Conservation (phyloP, 306 rosid genomes). For the Cucurbita argyrosperma region DNA sequence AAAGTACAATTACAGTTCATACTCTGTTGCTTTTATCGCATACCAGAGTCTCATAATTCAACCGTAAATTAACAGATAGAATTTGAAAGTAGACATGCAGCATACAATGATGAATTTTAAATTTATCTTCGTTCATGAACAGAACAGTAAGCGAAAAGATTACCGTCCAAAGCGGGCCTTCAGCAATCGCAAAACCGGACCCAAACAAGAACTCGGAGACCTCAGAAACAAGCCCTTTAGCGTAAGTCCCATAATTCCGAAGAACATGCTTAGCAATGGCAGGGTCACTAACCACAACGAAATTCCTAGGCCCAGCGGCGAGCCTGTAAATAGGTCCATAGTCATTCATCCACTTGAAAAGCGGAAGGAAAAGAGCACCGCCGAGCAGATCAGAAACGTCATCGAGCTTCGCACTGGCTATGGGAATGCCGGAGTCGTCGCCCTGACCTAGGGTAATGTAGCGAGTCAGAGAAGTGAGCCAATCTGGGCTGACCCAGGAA, state of each 20-base stretch:
- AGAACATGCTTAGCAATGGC: constrained; percentile 82
- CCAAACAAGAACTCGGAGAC: constrained; percentile 82
- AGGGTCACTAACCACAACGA: constrained; percentile 89
- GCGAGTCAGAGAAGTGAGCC: constrained; percentile 74
- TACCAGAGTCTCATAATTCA: background rate
- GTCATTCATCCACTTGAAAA: constrained; percentile 80
- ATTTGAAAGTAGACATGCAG: background rate
- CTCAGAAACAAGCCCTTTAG: constrained; percentile 76
- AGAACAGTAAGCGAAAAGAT: background rate
- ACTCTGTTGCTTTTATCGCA: background rate
- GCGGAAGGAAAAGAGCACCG: constrained; percentile 79
- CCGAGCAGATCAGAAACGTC: constrained; percentile 91
- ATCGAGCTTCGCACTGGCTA: constrained; percentile 65
- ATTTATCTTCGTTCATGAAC: background rate
- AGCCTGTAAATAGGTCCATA: constrained; percentile 73
- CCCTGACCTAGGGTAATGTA: constrained; percentile 30
- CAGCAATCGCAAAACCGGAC: constrained; percentile 87
- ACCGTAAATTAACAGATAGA: background rate
- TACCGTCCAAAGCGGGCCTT: constrained; percentile 97
- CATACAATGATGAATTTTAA: background rate
- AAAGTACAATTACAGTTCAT: background rate
- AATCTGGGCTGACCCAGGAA: constrained; percentile 91
- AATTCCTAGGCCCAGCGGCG: constrained; percentile 85
- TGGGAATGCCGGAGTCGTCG: constrained; percentile 60
- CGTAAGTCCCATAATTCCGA: constrained; percentile 58